A percentile compares a stretch with the other conserved stretches of the same genome.
phyloP scores from a whole-genome alignment of 2,329 filamentous ascomycete species.

The Fusarium sp. region DNA sequence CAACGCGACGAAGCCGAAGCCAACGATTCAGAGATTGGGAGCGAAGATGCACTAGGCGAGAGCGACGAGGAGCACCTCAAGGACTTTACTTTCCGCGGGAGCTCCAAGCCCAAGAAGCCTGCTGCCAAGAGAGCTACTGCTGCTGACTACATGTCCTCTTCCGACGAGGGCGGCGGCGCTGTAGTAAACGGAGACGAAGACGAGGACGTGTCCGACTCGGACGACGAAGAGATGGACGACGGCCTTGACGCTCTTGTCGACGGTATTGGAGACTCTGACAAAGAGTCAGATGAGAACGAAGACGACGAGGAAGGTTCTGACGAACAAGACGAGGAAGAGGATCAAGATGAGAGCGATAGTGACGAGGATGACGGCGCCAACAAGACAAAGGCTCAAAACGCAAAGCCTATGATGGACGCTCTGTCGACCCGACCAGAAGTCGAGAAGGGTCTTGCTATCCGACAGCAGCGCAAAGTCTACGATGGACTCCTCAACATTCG shows the following conservation, averaged over 20 bases:
- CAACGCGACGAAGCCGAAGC: conserved; percentile 61
- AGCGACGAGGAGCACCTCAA: conserved; percentile 88
- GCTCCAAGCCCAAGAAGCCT: conserved; percentile 60
- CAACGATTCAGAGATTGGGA: conserved; percentile 71
- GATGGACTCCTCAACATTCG: conserved; percentile 89
- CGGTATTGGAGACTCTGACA: conserved; percentile 49
- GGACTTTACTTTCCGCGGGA: conserved; percentile 73
- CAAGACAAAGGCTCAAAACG: conserved; percentile 42
- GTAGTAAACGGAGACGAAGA: conserved; percentile 51
- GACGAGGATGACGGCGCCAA: conserved; percentile 50
- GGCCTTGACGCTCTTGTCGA: conserved; percentile 51
- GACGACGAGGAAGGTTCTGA: conserved; percentile 53
- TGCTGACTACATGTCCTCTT: conserved; percentile 67
- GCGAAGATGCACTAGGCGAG: conserved; percentile 78
- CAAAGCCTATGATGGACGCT: conserved; percentile 50
- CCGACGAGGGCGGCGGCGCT: conserved; percentile 53
- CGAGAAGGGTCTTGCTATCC: conserved; percentile 87
- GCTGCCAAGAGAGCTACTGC: conserved; percentile 59
- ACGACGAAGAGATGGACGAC: conserved; percentile 54
- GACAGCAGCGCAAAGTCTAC: conserved; percentile 84
- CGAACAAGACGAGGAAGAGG: conserved; percentile 49
- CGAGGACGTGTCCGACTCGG: conserved; percentile 51
- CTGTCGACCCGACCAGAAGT: conserved; percentile 65
- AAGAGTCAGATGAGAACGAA: conserved; percentile 51
- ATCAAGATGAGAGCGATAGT: conserved; percentile 53